A percentile compares a stretch with the other conserved stretches of the same genome.
Conservation (phyloP, 768 basidiomycete species). For the Dacryopinax spathularia region DNA sequence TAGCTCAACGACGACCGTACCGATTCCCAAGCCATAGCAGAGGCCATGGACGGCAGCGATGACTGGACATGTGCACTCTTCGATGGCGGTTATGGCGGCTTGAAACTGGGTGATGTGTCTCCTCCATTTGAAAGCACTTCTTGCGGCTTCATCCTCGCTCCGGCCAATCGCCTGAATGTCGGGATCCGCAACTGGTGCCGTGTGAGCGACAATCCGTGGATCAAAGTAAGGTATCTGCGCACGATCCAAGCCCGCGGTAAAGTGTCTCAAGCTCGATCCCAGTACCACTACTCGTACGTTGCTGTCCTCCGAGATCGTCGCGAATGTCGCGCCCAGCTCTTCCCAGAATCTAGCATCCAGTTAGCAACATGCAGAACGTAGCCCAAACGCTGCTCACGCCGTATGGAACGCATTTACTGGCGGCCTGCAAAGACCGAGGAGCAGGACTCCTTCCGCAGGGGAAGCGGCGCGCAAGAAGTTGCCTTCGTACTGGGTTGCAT, state of each 20-base stretch:
- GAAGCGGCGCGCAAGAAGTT: conserved; percentile 27
- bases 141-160: conserved; percentile 33
- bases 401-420: conserved; percentile 56
- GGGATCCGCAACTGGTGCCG: not conserved
- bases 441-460: conserved; percentile 27
- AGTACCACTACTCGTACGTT: conserved; percentile 61
- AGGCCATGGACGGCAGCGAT: conserved; percentile 69
- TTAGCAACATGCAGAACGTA: not conserved
- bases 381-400: conserved; percentile 24
- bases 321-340: conserved; percentile 50
- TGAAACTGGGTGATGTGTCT: conserved; percentile 48
- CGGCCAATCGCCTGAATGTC: not conserved
- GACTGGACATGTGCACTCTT: conserved; percentile 60
- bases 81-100: conserved; percentile 49
- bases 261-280: conserved; percentile 54
- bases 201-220: not conserved
- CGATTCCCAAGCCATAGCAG: conserved; percentile 62
- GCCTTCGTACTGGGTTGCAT: conserved; percentile 6
- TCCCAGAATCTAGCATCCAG: conserved; percentile 36
- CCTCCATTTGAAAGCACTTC: conserved; percentile 37
- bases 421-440: conserved; percentile 33
- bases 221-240: conserved; percentile 16
- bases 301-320: conserved; percentile 35
- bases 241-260: conserved; percentile 78
- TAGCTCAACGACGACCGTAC: too few relatives aligned